phyloP scores from a whole-genome alignment of 768 basidiomycete genomes.

The Termitomyces heimii region DNA sequence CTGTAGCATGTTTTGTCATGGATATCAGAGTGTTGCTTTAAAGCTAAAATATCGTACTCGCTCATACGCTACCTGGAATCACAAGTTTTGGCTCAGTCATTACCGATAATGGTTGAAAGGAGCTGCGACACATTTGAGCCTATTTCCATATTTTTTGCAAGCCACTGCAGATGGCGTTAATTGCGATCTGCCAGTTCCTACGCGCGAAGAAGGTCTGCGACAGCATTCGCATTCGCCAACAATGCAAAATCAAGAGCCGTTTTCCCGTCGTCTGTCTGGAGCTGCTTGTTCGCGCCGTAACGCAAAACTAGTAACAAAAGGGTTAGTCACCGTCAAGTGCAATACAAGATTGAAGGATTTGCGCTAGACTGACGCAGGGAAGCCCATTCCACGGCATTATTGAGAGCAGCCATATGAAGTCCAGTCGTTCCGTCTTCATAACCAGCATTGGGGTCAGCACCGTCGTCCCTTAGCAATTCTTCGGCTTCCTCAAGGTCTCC shows the following conservation, averaged over 20 bases:
- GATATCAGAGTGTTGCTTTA: background rate
- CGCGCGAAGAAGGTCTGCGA: background rate
- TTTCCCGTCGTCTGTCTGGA: background rate
- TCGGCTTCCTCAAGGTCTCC: constrained; percentile 5
- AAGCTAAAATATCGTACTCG: background rate
- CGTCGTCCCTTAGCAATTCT: constrained; percentile 3
- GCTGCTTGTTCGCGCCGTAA: constrained; percentile 6
- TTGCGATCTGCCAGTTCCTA: background rate
- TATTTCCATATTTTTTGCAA: background rate
- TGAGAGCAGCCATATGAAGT: constrained; percentile 9
- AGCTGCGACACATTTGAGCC: background rate
- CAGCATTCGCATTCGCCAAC: background rate
- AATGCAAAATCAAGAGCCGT: constrained; percentile 5
- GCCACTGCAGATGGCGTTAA: background rate
- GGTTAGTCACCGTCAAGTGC: background rate
- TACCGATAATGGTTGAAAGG: background rate
- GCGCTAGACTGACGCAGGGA: constrained; percentile 6
- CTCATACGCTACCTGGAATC: background rate
- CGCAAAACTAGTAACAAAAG: background rate
- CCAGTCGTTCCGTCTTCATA: constrained; percentile 12
- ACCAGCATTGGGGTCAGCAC: constrained; percentile 4
- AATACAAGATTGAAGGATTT: background rate
- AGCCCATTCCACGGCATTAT: constrained; percentile 6
- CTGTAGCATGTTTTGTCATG: background rate
- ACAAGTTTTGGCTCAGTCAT: background rate